Conservation (phyloP, 495 filamentous ascomycete genomes). For the Aspergillus bertholletiae region DNA sequence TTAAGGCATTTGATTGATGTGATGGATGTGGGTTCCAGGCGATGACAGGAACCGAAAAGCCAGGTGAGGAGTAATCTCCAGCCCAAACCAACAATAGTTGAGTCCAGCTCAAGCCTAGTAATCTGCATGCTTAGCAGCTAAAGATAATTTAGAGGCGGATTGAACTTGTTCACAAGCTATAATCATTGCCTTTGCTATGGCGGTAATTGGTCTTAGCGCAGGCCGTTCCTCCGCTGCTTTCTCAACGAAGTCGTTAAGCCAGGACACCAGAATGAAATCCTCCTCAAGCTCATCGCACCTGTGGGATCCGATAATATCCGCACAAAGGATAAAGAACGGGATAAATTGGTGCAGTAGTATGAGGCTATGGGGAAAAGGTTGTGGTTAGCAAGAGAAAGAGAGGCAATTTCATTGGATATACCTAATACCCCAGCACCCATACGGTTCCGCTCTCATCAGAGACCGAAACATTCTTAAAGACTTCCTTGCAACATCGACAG, state of each 20-base stretch:
- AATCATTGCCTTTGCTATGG: conserved; percentile 5
- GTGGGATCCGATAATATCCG: conserved; percentile 6
- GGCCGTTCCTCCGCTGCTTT: conserved; percentile 1
- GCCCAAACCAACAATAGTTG: no score
- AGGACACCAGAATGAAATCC: conserved; percentile 6
- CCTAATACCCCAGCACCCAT: conserved; percentile 8
- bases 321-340: conserved; percentile 11
- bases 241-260: conserved; percentile 10
- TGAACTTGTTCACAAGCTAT: conserved; percentile 2
- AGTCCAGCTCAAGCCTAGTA: no score
- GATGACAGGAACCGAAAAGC: no score
- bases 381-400: not conserved
- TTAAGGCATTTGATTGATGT: no score
- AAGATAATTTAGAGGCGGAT: no score
- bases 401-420: not conserved
- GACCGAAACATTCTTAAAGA: conserved; percentile 1
- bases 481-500: conserved; percentile 5
- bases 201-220: conserved; percentile 8
- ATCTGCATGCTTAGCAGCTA: no score
- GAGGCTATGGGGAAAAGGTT: not conserved
- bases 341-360: conserved; percentile 15
- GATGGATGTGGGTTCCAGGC: no score
- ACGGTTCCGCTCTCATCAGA: not conserved
- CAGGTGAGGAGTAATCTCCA: no score
- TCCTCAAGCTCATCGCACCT: not conserved